Evolutionary conservation across 768 basidiomycete genomes (phyloP).

Genomic region (Tephrocybe sp.): DNA sequence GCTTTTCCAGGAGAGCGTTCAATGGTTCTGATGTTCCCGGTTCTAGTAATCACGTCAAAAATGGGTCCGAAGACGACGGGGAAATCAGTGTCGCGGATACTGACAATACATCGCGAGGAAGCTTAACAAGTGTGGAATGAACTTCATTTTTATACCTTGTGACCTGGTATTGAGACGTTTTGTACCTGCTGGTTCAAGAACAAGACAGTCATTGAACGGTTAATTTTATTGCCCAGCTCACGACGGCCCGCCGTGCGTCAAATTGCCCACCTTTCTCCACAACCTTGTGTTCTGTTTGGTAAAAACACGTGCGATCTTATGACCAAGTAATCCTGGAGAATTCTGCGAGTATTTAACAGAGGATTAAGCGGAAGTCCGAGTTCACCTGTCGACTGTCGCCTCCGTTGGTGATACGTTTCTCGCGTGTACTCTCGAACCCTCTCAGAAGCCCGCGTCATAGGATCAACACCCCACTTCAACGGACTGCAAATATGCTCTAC

Average conservation of each 20-base stretch:
- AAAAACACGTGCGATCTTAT: constrained; percentile 11
- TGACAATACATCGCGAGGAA: constrained; percentile 39
- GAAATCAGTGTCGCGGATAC: constrained; percentile 38
- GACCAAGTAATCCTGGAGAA: constrained; percentile 4
- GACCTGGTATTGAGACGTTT: constrained; percentile 2
- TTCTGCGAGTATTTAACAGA: constrained; percentile 12
- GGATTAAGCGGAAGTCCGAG: constrained; percentile 13
- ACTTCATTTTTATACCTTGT: not conserved
- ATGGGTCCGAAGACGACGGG: constrained; percentile 16
- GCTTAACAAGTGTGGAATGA: constrained; percentile 52
- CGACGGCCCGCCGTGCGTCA: constrained; percentile 11
- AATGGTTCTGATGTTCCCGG: not conserved
- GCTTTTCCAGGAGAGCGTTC: not conserved
- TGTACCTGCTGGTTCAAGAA: constrained; percentile 9
- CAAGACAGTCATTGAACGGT: constrained; percentile 10
- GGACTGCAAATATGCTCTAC: not conserved
- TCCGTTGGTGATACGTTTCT: not conserved
- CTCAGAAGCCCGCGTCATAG: constrained; percentile 10
- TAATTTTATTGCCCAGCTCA: not conserved
- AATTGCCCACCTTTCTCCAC: not conserved
- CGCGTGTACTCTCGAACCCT: not conserved
- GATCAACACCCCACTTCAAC: constrained; percentile 3
- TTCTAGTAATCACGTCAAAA: not conserved
- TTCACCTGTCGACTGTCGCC: not conserved
- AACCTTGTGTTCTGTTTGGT: constrained; percentile 9